phyloP scores from a whole-genome alignment of 2,329 filamentous ascomycete species.

The Chlorencoelia australis region DNA sequence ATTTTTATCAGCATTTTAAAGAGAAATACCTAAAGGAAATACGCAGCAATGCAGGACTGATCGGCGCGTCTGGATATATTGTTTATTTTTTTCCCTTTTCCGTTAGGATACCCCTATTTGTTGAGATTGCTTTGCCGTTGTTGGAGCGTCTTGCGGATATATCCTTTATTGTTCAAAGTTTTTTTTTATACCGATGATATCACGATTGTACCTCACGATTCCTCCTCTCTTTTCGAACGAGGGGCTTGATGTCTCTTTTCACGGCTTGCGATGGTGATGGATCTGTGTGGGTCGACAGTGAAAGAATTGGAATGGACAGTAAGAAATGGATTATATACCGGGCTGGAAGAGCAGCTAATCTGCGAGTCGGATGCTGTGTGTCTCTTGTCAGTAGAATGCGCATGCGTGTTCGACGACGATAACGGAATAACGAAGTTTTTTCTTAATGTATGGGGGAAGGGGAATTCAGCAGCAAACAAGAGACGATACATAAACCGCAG shows the following conservation, averaged over 20 bases:
- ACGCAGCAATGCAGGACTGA: slow-evolving; percentile 53
- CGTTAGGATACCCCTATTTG: slow-evolving; percentile 10
- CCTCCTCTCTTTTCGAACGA: no score
- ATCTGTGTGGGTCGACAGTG: slow-evolving; percentile 11
- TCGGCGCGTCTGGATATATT: slow-evolving; percentile 30
- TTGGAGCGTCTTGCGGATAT: slow-evolving; percentile 24
- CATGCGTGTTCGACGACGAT: slow-evolving; percentile 23
- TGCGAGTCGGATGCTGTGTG: slow-evolving; percentile 16
- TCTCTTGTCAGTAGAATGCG: slow-evolving; percentile 18
- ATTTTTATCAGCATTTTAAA: slow-evolving; percentile 29
- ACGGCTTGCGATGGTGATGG: slow-evolving; percentile 12
- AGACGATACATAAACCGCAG: no score
- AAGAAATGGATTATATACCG: slow-evolving; percentile 13
- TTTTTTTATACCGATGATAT: slow-evolving; percentile 14
- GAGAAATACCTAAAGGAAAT: slow-evolving; percentile 38
- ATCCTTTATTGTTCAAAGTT: slow-evolving; percentile 19
- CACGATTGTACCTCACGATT: no score
- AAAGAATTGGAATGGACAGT: slow-evolving; percentile 7
- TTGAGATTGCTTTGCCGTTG: slow-evolving; percentile 14
- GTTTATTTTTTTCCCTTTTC: slow-evolving; percentile 21
- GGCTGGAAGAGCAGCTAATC: no score
- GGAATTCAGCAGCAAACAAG: slow-evolving; percentile 9
- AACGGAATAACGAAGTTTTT: no score
- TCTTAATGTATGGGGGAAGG: no score
- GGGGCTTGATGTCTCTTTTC: slow-evolving; percentile 25